These are phyloP conservation scores for Xylariaceae sp. DNA, from an alignment of 2,329 filamentous ascomycete genomes.

Conservation along the genomic window DNA sequence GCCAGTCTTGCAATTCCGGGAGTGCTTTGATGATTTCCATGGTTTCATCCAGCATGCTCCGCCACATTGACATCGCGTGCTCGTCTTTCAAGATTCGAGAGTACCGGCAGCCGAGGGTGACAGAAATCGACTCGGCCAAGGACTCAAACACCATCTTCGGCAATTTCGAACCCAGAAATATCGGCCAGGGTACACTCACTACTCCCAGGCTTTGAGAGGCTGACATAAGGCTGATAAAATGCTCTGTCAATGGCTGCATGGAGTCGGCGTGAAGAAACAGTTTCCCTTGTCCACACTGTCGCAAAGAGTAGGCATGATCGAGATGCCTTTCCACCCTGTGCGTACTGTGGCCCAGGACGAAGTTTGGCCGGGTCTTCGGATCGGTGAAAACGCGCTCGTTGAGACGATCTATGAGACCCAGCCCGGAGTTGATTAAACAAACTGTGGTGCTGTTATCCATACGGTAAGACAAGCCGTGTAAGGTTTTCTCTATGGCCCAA, in stretches of 20 bases:
- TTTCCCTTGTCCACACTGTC: conserved; percentile 32
- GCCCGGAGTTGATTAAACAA: conserved; percentile 73
- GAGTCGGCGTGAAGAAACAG: conserved; percentile 13
- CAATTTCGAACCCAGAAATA: conserved; percentile 70
- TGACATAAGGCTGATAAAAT: conserved; percentile 43
- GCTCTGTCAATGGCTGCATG: conserved; percentile 18
- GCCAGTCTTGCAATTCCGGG: conserved; percentile 65
- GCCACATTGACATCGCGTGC: conserved; percentile 61
- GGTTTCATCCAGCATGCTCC: conserved; percentile 70
- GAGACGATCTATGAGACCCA: conserved; percentile 78
- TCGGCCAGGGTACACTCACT: conserved; percentile 50
- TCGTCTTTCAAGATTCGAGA: conserved; percentile 65
- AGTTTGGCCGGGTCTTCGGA: conserved; percentile 61
- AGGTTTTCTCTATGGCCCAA: conserved; percentile 10
- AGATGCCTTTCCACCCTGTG: conserved; percentile 26
- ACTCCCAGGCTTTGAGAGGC: conserved; percentile 59
- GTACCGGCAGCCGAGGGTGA: conserved; percentile 73
- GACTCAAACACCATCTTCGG: conserved; percentile 72
- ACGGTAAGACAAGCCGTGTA: conserved; percentile 17
- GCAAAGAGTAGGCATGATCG: conserved; percentile 29
- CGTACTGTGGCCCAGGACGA: conserved; percentile 65
- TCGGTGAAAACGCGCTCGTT: conserved; percentile 68
- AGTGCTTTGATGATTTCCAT: conserved; percentile 65
- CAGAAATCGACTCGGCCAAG: conserved; percentile 77
- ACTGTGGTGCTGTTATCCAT: conserved; percentile 63